Conservation (phyloP, 495 filamentous ascomycete genomes). For the Penicillium nucicola region DNA sequence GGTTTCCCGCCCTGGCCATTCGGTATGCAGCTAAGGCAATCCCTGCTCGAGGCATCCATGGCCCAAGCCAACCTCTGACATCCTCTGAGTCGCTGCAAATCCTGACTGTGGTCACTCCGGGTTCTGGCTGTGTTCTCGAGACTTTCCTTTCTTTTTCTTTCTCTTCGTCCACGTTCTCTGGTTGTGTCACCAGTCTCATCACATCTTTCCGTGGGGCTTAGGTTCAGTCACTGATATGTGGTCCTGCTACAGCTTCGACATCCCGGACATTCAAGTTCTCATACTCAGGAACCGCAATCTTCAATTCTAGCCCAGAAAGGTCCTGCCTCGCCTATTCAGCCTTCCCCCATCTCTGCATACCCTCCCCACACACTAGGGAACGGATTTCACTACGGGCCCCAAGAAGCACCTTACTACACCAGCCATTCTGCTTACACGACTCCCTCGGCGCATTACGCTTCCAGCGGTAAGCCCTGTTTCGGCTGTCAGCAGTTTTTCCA, state of each 20-base stretch:
- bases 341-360: slow-evolving; percentile 48
- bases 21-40: slow-evolving; percentile 19
- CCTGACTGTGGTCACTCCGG: slow-evolving; percentile 20
- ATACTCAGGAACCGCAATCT: slow-evolving; percentile 50
- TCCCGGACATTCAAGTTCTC: slow-evolving; percentile 26
- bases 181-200: slow-evolving; percentile 19
- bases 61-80: slow-evolving; percentile 10
- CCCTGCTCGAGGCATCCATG: slow-evolving; percentile 22
- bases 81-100: slow-evolving; percentile 8
- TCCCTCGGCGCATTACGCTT: slow-evolving; percentile 66
- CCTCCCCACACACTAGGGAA: slow-evolving; percentile 46
- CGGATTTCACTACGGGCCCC: slow-evolving; percentile 54
- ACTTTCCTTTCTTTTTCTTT: slow-evolving; percentile 2
- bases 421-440: slow-evolving; percentile 72
- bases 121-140: slow-evolving; percentile 19
- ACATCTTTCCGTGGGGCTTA: slow-evolving; percentile 6
- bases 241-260: slow-evolving; percentile 33
- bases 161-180: slow-evolving; percentile 19
- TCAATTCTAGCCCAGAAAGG: slow-evolving; percentile 61
- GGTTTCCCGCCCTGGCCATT: slow-evolving; percentile 18
- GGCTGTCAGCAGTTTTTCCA: background rate
- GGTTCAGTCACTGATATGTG: slow-evolving; percentile 22
- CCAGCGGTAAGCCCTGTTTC: slow-evolving; percentile 63
- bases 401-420: slow-evolving; percentile 69
- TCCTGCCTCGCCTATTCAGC: slow-evolving; percentile 46